phyloP scores from a whole-genome alignment of 495 filamentous ascomycete species.

The Penicillium paradoxum region DNA sequence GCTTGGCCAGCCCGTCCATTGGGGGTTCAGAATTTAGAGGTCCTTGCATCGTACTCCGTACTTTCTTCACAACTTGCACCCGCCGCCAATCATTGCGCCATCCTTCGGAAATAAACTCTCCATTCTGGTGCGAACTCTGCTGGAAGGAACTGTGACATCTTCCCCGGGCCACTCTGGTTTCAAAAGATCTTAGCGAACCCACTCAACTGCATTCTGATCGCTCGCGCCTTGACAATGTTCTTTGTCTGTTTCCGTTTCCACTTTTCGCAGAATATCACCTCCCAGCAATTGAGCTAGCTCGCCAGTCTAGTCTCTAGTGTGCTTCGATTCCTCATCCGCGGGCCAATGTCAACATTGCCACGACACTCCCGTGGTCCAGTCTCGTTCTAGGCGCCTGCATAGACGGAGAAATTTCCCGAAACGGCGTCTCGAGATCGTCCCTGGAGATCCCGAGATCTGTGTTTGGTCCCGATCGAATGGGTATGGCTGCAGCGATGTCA shows the following conservation, averaged over 20 bases:
- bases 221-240: slow-evolving; percentile 2
- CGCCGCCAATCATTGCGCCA: slow-evolving; percentile 14
- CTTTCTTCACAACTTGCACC: slow-evolving; percentile 7
- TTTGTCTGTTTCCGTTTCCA: neutral
- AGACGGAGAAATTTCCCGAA: slow-evolving; percentile 28
- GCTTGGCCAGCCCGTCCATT: neutral
- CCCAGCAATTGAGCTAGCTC: slow-evolving; percentile 1
- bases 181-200: slow-evolving; percentile 5
- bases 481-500: slow-evolving; percentile 16
- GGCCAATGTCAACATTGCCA: neutral
- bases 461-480: slow-evolving; percentile 15
- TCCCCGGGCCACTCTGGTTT: slow-evolving; percentile 16
- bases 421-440: slow-evolving; percentile 17
- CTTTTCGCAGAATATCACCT: neutral
- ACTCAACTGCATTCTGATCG: slow-evolving; percentile 8
- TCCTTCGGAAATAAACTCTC: slow-evolving; percentile 1
- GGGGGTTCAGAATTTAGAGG: neutral
- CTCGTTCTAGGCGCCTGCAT: slow-evolving; percentile 7
- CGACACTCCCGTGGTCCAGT: neutral
- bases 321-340: neutral
- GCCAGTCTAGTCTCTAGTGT: slow-evolving; percentile 3
- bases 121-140: slow-evolving; percentile 13
- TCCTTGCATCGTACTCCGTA: slow-evolving; percentile 17
- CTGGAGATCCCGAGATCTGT: slow-evolving; percentile 17
- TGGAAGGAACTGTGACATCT: slow-evolving; percentile 13